Evolutionary conservation across 2,329 filamentous ascomycete species (phyloP).

Genomic region (Fusarium nisikadoi): DNA sequence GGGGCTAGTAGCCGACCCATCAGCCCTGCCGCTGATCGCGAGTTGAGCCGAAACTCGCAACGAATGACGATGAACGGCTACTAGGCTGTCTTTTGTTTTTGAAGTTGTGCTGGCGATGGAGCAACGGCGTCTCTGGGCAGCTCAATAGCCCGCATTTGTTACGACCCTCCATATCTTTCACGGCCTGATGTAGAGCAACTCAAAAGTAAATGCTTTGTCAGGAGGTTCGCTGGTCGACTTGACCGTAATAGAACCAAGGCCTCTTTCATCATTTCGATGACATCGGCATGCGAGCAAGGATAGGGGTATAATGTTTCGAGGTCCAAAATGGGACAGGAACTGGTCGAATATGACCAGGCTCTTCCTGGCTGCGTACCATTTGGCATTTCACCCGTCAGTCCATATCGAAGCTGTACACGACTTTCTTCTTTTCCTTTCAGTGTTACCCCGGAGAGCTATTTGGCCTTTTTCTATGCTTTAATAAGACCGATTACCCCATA

Average conservation of each 20-base stretch:
- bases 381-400: conserved; percentile 2
- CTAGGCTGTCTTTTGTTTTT: conserved; percentile 61
- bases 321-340: neutral
- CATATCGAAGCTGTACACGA: conserved; percentile 40
- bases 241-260: conserved; percentile 27
- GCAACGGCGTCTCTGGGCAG: conserved; percentile 50
- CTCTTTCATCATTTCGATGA: conserved; percentile 36
- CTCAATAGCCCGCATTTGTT: conserved; percentile 45
- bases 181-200: conserved; percentile 46
- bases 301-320: conserved; percentile 20
- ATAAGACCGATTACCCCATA: conserved; percentile 50
- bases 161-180: conserved; percentile 48
- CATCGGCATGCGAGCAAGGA: conserved; percentile 39
- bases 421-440: conserved; percentile 52
- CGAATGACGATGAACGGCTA: conserved; percentile 99
- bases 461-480: conserved; percentile 53
- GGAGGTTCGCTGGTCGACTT: conserved; percentile 31
- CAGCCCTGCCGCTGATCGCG: conserved; percentile 91
- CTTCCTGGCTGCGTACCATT: conserved; percentile 14
- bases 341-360: conserved; percentile 10
- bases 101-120: conserved; percentile 47
- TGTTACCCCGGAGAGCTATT: conserved; percentile 50
- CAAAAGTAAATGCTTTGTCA: conserved; percentile 40
- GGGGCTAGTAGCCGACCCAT: conserved; percentile 85
- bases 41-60: conserved; percentile 96